phyloP scores from a whole-genome alignment of 129 eudicot genomes.

The Solidago caesia region DNA sequence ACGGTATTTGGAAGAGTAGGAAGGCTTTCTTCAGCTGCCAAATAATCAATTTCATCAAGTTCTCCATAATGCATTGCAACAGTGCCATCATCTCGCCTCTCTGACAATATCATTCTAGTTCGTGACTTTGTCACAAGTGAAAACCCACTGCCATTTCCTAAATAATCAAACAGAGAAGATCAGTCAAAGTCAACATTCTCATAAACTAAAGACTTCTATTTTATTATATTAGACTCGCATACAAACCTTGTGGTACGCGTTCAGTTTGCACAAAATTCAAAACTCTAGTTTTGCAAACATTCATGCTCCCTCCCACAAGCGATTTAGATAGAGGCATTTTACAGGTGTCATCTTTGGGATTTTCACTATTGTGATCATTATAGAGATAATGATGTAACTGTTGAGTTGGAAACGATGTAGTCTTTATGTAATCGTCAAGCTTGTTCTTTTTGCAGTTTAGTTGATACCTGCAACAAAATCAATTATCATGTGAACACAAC shows the following conservation, averaged over 20 bases:
- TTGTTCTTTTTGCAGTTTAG: conserved; percentile 72
- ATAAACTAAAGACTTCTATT: not conserved
- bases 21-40: conserved; percentile 72
- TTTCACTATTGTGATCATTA: conserved; percentile 56
- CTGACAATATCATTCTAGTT: conserved; percentile 80
- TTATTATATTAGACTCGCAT: conserved; percentile 8
- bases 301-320: conserved; percentile 79
- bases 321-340: conserved; percentile 81
- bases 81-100: conserved; percentile 76
- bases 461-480: conserved; percentile 53
- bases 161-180: conserved; percentile 17
- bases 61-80: conserved; percentile 92
- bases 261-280: conserved; percentile 62
- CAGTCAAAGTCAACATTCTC: conserved; percentile 11
- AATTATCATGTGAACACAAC: conserved; percentile 13
- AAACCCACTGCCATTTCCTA: conserved; percentile 64
- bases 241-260: conserved; percentile 69
- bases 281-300: conserved; percentile 70
- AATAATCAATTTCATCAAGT: conserved; percentile 59
- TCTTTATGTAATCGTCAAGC: conserved; percentile 51
- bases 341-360: conserved; percentile 64
- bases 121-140: conserved; percentile 49
- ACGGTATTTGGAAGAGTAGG: conserved; percentile 92
- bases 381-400: conserved; percentile 46
- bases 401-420: conserved; percentile 40